Evolutionary conservation across 768 basidiomycete species (phyloP).

Genomic region (Gymnopilus dilepis): DNA sequence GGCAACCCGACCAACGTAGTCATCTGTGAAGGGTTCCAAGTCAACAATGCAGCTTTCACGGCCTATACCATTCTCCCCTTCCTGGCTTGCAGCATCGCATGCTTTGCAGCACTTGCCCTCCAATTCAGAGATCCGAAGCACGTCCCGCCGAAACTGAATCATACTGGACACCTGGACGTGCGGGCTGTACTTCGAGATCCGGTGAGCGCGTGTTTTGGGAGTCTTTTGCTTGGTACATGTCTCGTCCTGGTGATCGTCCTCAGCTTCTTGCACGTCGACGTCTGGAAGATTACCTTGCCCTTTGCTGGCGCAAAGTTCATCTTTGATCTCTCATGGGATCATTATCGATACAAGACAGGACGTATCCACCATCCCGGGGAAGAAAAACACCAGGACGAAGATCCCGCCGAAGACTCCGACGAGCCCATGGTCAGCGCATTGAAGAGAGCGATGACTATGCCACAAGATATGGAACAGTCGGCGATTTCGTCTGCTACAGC

Average conservation of each 20-base stretch:
- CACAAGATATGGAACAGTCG: slow-evolving; percentile 22
- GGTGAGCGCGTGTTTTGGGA: slow-evolving; percentile 75
- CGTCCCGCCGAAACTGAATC: slow-evolving; percentile 52
- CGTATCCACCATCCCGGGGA: slow-evolving; percentile 24
- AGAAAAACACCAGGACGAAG: slow-evolving; percentile 11
- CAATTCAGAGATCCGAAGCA: slow-evolving; percentile 64
- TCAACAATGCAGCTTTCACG: slow-evolving; percentile 81
- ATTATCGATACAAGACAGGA: slow-evolving; percentile 45
- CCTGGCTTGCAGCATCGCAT: slow-evolving; percentile 66
- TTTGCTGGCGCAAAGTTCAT: slow-evolving; percentile 76
- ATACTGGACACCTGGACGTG: slow-evolving; percentile 47
- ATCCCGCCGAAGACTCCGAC: slow-evolving; percentile 20
- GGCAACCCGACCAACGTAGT: slow-evolving; percentile 96
- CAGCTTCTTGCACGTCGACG: slow-evolving; percentile 77
- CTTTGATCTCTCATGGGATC: slow-evolving; percentile 68
- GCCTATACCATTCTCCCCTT: slow-evolving; percentile 87
- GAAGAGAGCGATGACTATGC: slow-evolving; percentile 33
- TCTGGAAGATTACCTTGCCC: slow-evolving; percentile 85
- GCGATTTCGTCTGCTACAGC: slow-evolving; percentile 26
- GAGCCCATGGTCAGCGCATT: slow-evolving; percentile 34
- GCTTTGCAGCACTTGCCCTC: slow-evolving; percentile 59
- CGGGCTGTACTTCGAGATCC: slow-evolving; percentile 75
- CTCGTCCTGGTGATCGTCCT: slow-evolving; percentile 78
- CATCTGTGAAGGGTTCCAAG: slow-evolving; percentile 82
- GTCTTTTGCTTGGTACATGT: slow-evolving; percentile 65